A percentile compares a stretch with the other conserved stretches of the same genome.
Evolutionary conservation across 768 basidiomycete genomes (phyloP).

Genomic region (Pisolithus sp.): DNA sequence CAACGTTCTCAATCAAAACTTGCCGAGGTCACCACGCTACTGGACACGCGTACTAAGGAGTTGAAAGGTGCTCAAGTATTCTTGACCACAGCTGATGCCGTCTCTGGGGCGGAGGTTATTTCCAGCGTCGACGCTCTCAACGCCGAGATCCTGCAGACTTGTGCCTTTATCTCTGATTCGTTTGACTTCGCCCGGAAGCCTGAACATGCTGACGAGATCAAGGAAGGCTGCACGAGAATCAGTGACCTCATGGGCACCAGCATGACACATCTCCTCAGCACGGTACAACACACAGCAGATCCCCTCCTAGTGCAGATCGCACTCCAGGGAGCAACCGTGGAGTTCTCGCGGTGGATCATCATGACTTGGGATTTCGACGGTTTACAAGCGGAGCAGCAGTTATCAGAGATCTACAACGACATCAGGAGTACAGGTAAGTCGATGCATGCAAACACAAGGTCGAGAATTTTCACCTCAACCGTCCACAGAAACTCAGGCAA

Average conservation of each 20-base stretch:
- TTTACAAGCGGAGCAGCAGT: constrained; percentile 22
- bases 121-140: constrained; percentile 37
- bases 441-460: background rate
- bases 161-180: constrained; percentile 39
- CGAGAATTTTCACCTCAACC: background rate
- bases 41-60: constrained; percentile 32
- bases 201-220: constrained; percentile 17
- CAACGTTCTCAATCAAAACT: constrained; percentile 19
- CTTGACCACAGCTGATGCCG: constrained; percentile 36
- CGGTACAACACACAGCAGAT: constrained; percentile 22
- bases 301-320: constrained; percentile 37
- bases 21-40: constrained; percentile 24
- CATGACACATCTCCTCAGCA: constrained; percentile 19
- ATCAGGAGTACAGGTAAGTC: constrained; percentile 39
- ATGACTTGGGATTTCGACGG: constrained; percentile 30
- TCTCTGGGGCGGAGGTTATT: constrained; percentile 41
- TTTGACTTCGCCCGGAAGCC: constrained; percentile 25
- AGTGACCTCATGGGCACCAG: constrained; percentile 27
- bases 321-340: constrained; percentile 27
- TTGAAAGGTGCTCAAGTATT: constrained; percentile 38
- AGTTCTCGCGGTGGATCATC: constrained; percentile 29
- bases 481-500: constrained; percentile 40
- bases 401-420: constrained; percentile 30
- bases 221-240: constrained; percentile 22
- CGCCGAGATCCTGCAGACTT: constrained; percentile 41